Base-by-base conservation (phyloP, 1,139 yeast species). In the Suhomyces bokatorum region DNA sequence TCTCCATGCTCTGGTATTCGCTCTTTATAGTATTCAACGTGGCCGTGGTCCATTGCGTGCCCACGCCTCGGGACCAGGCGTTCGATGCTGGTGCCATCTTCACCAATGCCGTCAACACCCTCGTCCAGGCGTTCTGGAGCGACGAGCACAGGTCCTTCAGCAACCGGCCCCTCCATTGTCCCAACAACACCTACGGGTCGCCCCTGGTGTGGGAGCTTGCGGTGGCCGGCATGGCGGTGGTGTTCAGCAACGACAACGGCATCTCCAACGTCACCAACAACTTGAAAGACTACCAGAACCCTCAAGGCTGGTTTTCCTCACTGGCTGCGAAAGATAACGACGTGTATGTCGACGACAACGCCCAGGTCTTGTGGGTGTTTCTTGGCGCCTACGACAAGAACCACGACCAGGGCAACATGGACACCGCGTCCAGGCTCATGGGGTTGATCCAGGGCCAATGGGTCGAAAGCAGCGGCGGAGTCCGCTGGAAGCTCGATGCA, bases 341-440 rank as follows among this genome's bases (percentile, higher is more conserved):
- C 24, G 49, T 50, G 3, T 53, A 52, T 30, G 47, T 47, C 10
- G 57, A 53, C 32, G 57, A 53, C 43, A 50, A 53, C 32, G 50
- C 55, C 27, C 57, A 53, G 37, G 48, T 51, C 6, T 39, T 46
- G 37, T 53, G 57, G 57, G 55, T 49, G 20, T 48, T 43, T 31
- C 37, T 48, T 17, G 50, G 45, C 4, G 49, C 54, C n/a, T 49
- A 47, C 33, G 37, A 39, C 13, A 29, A 24, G 14, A 45, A 48
- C 1, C 30, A 40, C 5, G 45, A 50, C 35, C 37, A 40, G 15
- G 37, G 37, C 16, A 37, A 49, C 32, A 38, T 51, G 30, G 32
- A 28, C 12, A 31, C 39, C 2, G 56, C 52, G 12, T 33, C 36
- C 32, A 32, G 33, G 24, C 32, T 50, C 29, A 45, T 52, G 48